Base-by-base conservation (phyloP, 2,329 filamentous ascomycete species). In the Thelonectria olida region DNA sequence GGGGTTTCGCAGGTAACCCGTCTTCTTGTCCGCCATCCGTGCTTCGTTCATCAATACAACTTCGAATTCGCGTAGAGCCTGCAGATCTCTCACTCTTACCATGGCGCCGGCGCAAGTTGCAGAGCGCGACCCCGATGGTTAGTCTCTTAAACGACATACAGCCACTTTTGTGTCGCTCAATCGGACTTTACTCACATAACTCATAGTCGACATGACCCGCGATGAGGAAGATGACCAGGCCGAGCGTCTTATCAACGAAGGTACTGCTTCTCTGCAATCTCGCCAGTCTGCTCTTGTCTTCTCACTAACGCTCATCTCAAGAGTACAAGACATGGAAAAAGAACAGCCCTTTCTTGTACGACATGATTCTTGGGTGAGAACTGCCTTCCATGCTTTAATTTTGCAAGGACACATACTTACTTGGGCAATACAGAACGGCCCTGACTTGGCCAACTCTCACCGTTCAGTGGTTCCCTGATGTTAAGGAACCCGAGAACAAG, bases 301-400 rank as follows among this genome's bases (percentile, higher is more conserved):
- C 42, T 54, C 34, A 48, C 65, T 73, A 53, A 74, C 47, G 45
- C 25, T 38, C 19, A 31, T 17, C 31, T 39, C 71, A 13, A 93
- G 96, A 99, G 78, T 99, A 99, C 87, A 99, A 99, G 79, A 97
- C 95, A 68, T 99, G 96, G 96, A 99, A 99, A 85, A 99, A 99
- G 84, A 99, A 99, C 80, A 93, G 92, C 67, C 94, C 96, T 4
- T 98, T 98, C 75, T 90, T 99, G 71, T 99, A 99, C 78, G 96
- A 99, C 77, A 92, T 97, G 88, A 96, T 99, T 67, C 85, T 98
- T 66, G 94, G 89, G 89, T 89, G 78, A 67, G 62, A n/a, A 56
- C n/a, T 2, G 31, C 34, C 22, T 59, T 64, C 12, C 8, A 42
- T 50, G 54, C 1, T 44, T 12, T 9, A 23, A 38, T 39, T 53